These are phyloP conservation scores for Mortierella antarctica DNA, from an alignment of 192 early-diverging fungal genomes.

Conservation along the genomic window DNA sequence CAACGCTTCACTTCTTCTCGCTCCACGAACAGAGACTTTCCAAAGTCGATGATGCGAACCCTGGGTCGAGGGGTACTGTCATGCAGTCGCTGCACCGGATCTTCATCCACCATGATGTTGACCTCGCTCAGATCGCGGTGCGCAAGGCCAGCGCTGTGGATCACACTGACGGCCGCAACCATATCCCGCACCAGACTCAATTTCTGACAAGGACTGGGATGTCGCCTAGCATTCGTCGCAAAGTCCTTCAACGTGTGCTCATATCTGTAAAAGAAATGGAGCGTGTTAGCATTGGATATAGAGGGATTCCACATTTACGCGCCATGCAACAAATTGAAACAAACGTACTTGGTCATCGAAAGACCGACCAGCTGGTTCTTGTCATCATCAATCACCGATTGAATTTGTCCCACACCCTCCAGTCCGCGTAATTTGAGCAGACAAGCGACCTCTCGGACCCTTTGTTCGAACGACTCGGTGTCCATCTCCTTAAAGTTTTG, in stretches of 20 bases:
- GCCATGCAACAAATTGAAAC: background rate
- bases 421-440: slow-evolving; percentile 61
- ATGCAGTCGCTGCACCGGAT: slow-evolving; percentile 36
- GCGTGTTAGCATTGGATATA: too few relatives aligned
- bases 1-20: slow-evolving; percentile 56
- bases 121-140: slow-evolving; percentile 71
- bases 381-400: slow-evolving; percentile 61
- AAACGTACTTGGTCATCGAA: slow-evolving; percentile 65
- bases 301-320: too few relatives aligned
- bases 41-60: slow-evolving; percentile 70
- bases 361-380: slow-evolving; percentile 66
- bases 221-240: slow-evolving; percentile 60
- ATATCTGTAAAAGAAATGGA: slow-evolving; percentile 45
- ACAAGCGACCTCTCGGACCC: slow-evolving; percentile 68
- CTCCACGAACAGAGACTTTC: slow-evolving; percentile 66
- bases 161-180: slow-evolving; percentile 59
- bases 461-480: slow-evolving; percentile 58
- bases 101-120: slow-evolving; percentile 68
- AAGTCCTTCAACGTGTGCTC: slow-evolving; percentile 66
- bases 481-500: slow-evolving; percentile 70
- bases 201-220: slow-evolving; percentile 64
- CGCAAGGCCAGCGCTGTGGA: slow-evolving; percentile 65
- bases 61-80: slow-evolving; percentile 57
- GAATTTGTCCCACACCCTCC: slow-evolving; percentile 65
- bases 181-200: slow-evolving; percentile 63